Percentiles rank a stretch among this genome's conserved stretches.
Conservation (phyloP, 768 basidiomycete species). For the Amanita molliuscula region DNA sequence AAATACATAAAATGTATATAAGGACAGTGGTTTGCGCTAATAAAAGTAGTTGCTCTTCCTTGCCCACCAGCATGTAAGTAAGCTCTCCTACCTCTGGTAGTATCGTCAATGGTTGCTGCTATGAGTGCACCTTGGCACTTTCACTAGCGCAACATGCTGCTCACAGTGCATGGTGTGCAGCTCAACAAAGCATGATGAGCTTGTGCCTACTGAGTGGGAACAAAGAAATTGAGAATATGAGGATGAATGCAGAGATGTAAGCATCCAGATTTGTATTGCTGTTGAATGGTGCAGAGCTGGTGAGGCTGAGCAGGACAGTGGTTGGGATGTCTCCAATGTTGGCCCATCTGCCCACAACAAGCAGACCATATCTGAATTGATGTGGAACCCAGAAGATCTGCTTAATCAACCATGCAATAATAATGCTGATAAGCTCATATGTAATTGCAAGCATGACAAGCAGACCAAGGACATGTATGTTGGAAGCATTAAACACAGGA, state of each 20-base stretch:
- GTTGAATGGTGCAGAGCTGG: constrained; percentile 52
- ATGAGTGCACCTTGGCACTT: no score
- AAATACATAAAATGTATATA: no score
- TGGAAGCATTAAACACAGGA: constrained; percentile 50
- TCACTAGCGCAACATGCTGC: no score
- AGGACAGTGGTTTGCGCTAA: no score
- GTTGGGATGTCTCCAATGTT: constrained; percentile 68
- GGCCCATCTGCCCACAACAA: constrained; percentile 59
- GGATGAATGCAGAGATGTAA: constrained; percentile 51
- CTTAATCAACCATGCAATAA: constrained; percentile 43
- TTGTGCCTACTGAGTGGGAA: constrained; percentile 53
- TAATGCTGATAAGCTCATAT: constrained; percentile 47
- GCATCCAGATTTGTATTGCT: constrained; percentile 49
- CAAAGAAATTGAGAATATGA: constrained; percentile 51
- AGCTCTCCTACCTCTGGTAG: no score
- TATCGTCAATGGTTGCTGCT: no score
- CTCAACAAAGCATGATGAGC: constrained; percentile 41
- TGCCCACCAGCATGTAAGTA: no score
- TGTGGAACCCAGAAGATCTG: constrained; percentile 72
- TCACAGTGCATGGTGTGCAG: no score
- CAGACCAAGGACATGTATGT: constrained; percentile 48
- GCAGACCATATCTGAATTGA: constrained; percentile 59
- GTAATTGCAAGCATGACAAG: constrained; percentile 49
- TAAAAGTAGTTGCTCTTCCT: no score
- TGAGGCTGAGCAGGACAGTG: constrained; percentile 54